A percentile compares a stretch with the other conserved stretches of the same genome.
Evolutionary conservation across 2,329 filamentous ascomycete genomes (phyloP).

Genomic region (Penicillium sp.): DNA sequence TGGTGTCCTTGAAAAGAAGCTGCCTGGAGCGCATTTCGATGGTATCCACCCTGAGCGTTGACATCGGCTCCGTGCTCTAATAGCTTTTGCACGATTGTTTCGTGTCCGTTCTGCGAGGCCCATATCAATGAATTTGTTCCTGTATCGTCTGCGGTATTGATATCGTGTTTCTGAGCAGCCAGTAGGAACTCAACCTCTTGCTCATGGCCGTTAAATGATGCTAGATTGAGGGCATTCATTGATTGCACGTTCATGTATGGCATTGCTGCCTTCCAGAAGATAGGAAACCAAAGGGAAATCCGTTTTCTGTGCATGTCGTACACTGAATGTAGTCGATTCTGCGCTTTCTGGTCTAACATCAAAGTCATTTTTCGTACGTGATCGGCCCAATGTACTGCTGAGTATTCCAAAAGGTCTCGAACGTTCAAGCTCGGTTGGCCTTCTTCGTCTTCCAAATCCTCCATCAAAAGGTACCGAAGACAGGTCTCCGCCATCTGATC

Average conservation of each 20-base stretch:
- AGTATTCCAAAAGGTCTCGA: not conserved
- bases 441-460: not conserved
- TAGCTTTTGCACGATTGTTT: no score
- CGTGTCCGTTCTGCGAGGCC: not conserved
- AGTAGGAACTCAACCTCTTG: not conserved
- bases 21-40: no score
- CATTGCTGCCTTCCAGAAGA: not conserved
- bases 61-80: no score
- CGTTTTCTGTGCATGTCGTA: not conserved
- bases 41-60: no score
- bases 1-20: no score
- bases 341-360: not conserved
- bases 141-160: not conserved
- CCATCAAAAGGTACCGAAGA: constrained; percentile 11
- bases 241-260: not conserved
- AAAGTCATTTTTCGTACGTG: not conserved
- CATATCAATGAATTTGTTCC: not conserved
- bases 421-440: not conserved
- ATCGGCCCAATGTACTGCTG: not conserved
- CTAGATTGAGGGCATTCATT: not conserved
- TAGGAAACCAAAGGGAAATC: not conserved
- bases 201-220: constrained; percentile 6
- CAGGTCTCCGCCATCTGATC: constrained; percentile 7
- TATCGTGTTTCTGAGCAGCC: not conserved
- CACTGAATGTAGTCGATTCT: not conserved